A percentile compares a stretch with the other conserved stretches of the same genome.
Evolutionary conservation across 805 yeast species (phyloP).

Genomic region (Babjeviella inositovora): DNA sequence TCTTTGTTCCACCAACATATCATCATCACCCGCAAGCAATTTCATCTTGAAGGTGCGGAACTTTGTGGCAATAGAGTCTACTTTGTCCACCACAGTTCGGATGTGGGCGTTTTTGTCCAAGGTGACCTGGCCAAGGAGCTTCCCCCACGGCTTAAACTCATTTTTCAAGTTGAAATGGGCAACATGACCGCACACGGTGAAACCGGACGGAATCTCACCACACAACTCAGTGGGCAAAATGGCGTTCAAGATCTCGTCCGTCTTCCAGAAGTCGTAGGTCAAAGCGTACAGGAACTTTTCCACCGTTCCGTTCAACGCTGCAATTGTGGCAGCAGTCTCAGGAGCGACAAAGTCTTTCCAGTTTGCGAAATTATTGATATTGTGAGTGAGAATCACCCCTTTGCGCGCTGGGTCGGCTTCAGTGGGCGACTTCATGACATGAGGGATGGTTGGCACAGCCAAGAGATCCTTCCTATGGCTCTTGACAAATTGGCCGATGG

Average conservation of each 20-base stretch:
- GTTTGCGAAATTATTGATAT: constrained; percentile 18
- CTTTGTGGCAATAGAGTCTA: constrained; percentile 72
- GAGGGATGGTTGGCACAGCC: constrained; percentile 53
- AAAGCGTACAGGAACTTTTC: constrained; percentile 36
- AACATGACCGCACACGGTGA: constrained; percentile 86
- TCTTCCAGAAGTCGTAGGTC: constrained; percentile 71
- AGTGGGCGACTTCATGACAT: constrained; percentile 39
- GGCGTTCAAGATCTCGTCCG: constrained; percentile 72
- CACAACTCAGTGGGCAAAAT: constrained; percentile 57
- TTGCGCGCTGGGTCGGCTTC: no score
- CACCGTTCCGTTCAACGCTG: constrained; percentile 26
- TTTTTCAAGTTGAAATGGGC: constrained; percentile 83
- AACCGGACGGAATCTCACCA: constrained; percentile 77
- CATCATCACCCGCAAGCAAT: constrained; percentile 72
- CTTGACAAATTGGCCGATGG: constrained; percentile 48
- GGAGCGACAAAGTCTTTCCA: constrained; percentile 19
- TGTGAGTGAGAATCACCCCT: constrained; percentile 47
- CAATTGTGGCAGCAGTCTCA: constrained; percentile 25
- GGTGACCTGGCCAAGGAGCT: constrained; percentile 76
- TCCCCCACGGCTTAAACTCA: constrained; percentile 71
- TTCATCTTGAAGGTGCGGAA: constrained; percentile 92
- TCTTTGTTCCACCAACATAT: constrained; percentile 67
- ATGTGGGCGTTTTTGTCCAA: constrained; percentile 75
- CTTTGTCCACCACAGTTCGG: constrained; percentile 82
- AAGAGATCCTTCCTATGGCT: constrained; percentile 42